These are phyloP conservation scores for Lunularia cruciata DNA, from an alignment of 225 moss, liverwort and hornwort genomes.

Conservation along the genomic window DNA sequence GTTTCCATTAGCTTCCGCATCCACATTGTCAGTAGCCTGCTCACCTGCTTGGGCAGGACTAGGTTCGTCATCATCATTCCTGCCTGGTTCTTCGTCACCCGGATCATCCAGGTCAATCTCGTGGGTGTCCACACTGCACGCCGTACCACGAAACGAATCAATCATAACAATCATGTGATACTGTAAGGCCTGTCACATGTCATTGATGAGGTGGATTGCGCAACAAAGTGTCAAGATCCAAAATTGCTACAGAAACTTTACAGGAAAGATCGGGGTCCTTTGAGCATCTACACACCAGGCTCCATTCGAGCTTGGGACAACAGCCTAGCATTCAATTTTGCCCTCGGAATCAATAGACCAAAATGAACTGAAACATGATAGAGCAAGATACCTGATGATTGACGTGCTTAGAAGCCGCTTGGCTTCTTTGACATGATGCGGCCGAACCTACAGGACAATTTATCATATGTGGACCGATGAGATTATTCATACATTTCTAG, in stretches of 20 bases:
- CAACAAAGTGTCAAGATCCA: too few species aligned
- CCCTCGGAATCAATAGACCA: not conserved
- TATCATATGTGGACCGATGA: too few species aligned
- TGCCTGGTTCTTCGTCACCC: constrained; percentile 43
- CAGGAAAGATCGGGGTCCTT: too few species aligned
- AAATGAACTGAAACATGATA: not conserved
- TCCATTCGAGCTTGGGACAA: too few species aligned
- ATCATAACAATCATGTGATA: too few species aligned
- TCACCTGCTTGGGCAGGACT: constrained; percentile 43
- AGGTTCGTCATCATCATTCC: constrained; percentile 33
- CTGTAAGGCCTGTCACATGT: too few species aligned
- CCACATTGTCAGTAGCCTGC: not conserved
- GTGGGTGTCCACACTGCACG: constrained; percentile 90
- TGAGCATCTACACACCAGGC: too few species aligned
- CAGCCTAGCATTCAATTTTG: too few species aligned
- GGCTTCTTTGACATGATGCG: constrained; percentile 94
- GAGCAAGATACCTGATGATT: constrained; percentile 71
- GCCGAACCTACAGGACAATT: constrained; percentile 59
- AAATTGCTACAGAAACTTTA: too few species aligned
- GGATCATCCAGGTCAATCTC: constrained; percentile 87
- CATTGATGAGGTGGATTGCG: too few species aligned
- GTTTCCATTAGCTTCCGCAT: constrained; percentile 3
- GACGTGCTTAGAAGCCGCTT: constrained; percentile 94
- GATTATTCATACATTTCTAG: too few species aligned
- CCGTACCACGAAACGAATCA: not conserved